Conservation (phyloP, 73 alveolate species). For the Loxodes magnus region DNA sequence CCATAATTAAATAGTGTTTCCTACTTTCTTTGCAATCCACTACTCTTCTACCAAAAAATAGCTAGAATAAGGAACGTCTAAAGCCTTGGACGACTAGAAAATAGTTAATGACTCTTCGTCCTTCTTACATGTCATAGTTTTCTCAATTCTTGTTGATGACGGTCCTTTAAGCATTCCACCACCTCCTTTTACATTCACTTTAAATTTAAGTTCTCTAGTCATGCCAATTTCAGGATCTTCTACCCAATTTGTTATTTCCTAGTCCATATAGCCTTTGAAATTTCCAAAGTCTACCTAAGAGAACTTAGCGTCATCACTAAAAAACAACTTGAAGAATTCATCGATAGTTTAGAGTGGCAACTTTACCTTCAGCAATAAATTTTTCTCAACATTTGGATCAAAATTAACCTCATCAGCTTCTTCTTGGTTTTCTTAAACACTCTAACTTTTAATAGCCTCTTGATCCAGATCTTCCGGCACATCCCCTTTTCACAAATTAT, state of each 20-base stretch:
- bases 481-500: slow-evolving; percentile 32
- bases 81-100: slow-evolving; percentile 5
- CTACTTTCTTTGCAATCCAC: slow-evolving; percentile 1
- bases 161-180: slow-evolving; percentile 12
- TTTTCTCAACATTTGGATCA: neutral
- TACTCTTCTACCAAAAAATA: slow-evolving; percentile 10
- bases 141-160: slow-evolving; percentile 1
- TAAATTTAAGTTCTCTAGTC: slow-evolving; percentile 6
- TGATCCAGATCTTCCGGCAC: slow-evolving; percentile 10
- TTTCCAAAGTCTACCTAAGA: neutral
- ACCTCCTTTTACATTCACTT: slow-evolving; percentile 7
- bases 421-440: slow-evolving; percentile 5
- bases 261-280: slow-evolving; percentile 1
- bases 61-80: slow-evolving; percentile 8
- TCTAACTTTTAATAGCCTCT: too few species aligned
- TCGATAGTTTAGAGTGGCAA: slow-evolving; percentile 7
- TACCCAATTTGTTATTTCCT: slow-evolving; percentile 6
- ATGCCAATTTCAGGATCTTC: slow-evolving; percentile 6
- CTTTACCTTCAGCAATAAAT: slow-evolving; percentile 1
- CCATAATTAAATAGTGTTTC: too few species aligned
- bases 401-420: slow-evolving; percentile 2
- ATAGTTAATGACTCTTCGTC: neutral
- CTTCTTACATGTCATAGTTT: slow-evolving; percentile 1
- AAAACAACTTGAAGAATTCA: slow-evolving; percentile 4
- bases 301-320: slow-evolving; percentile 1